Percentiles rank a stretch among this genome's conserved stretches.
These are phyloP conservation scores for Acanthamoeba castellanii DNA, from an alignment of 208 protist species.

Conservation along the genomic window DNA sequence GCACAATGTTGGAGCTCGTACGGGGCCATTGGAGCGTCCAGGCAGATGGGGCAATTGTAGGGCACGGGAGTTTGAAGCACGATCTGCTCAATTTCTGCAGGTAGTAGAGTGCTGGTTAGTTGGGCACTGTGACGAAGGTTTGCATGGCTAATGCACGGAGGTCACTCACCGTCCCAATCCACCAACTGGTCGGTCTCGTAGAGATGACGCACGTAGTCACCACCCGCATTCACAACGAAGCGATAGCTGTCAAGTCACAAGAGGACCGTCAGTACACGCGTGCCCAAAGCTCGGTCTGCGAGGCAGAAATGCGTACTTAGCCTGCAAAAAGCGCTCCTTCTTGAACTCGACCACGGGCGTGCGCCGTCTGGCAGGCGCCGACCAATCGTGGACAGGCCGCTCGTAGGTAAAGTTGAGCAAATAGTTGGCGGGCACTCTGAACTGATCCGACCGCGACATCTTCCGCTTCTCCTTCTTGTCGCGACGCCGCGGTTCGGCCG, in stretches of 20 bases:
- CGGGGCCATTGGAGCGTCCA: constrained; percentile 52
- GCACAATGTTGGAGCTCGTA: neutral
- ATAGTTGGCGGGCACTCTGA: constrained; percentile 33
- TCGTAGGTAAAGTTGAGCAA: constrained; percentile 71
- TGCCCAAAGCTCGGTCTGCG: neutral
- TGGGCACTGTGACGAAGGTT: neutral
- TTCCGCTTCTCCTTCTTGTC: constrained; percentile 15
- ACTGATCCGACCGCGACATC: constrained; percentile 36
- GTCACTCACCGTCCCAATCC: constrained; percentile 37
- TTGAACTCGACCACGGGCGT: constrained; percentile 52
- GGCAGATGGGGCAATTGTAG: constrained; percentile 71
- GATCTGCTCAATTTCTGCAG: constrained; percentile 70
- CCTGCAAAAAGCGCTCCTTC: constrained; percentile 69
- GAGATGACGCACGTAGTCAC: constrained; percentile 47
- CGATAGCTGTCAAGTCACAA: constrained; percentile 4
- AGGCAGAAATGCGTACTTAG: constrained; percentile 20
- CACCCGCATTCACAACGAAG: constrained; percentile 52
- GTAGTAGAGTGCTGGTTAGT: neutral
- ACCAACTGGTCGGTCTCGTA: constrained; percentile 65
- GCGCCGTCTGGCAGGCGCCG: neutral
- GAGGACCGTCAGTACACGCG: neutral
- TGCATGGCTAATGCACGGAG: neutral
- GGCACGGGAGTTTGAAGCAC: constrained; percentile 20
- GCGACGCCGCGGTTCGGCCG: neutral
- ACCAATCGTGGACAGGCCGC: neutral